Conservation (phyloP, 163 green algal species). For the Smithsoniella earleae region DNA sequence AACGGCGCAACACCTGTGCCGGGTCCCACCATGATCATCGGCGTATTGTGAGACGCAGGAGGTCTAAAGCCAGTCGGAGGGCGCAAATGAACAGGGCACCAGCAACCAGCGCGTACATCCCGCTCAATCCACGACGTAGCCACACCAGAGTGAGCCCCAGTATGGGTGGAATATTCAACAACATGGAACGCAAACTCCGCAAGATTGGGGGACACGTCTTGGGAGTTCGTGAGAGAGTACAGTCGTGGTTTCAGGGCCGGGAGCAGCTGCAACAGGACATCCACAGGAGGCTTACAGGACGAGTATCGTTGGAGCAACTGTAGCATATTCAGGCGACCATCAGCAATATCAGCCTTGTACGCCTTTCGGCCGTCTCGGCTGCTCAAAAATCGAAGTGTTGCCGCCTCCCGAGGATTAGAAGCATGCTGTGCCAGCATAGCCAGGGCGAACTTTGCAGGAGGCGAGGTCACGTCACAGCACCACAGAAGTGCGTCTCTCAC, state of each 20-base stretch:
- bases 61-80: conserved; percentile 32
- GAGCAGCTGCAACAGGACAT: conserved; percentile 71
- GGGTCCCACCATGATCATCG: conserved; percentile 86
- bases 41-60: conserved; percentile 51
- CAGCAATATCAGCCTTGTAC: conserved; percentile 51
- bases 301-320: conserved; percentile 58
- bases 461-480: conserved; percentile 65
- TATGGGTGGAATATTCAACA: conserved; percentile 34
- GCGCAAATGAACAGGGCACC: conserved; percentile 5
- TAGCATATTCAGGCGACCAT: conserved; percentile 49
- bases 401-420: conserved; percentile 46
- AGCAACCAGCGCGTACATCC: background rate
- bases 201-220: background rate
- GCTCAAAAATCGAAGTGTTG: conserved; percentile 46
- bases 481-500: conserved; percentile 55
- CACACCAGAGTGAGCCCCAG: conserved; percentile 34
- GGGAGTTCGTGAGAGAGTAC: conserved; percentile 72
- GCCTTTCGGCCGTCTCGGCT: conserved; percentile 46
- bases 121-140: conserved; percentile 47
- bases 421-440: conserved; percentile 74
- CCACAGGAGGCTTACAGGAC: conserved; percentile 61
- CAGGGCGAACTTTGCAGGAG: conserved; percentile 70
- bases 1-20: conserved; percentile 90
- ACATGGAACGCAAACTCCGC: conserved; percentile 47
- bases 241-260: conserved; percentile 67